Percentiles rank a stretch among this genome's conserved stretches.
Conservation (phyloP, 768 basidiomycete genomes). For the Xanthoconium stramineum region DNA sequence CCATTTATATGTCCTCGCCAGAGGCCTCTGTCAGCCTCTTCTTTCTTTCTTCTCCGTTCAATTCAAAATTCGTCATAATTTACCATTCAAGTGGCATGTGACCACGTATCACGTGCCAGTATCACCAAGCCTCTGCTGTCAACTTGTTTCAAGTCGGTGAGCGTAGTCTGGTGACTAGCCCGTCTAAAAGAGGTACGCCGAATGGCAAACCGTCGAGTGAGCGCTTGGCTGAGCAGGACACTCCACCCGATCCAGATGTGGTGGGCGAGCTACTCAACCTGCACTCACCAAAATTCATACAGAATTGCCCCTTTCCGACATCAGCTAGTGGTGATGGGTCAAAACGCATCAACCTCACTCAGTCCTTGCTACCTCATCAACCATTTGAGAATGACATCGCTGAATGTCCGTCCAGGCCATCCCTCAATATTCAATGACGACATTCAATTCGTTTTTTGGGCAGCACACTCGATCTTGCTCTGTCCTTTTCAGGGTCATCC, state of each 20-base stretch:
- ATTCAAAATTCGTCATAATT: neutral
- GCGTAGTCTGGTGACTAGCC: too few relatives aligned
- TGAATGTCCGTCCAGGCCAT: neutral
- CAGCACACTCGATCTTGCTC: neutral
- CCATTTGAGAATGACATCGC: too few relatives aligned
- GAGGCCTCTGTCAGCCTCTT: conserved; percentile 14
- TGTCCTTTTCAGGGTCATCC: neutral
- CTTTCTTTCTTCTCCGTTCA: neutral
- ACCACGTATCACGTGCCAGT: conserved; percentile 9
- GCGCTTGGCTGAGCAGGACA: too few relatives aligned
- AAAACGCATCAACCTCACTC: neutral
- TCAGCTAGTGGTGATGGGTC: neutral
- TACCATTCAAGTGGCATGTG: conserved; percentile 8
- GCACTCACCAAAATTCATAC: too few relatives aligned
- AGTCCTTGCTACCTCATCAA: neutral
- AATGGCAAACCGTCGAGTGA: too few relatives aligned
- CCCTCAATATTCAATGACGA: neutral
- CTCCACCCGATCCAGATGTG: too few relatives aligned
- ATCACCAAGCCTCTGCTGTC: too few relatives aligned
- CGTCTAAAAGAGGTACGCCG: too few relatives aligned
- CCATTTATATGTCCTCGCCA: conserved; percentile 15
- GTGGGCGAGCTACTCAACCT: too few relatives aligned
- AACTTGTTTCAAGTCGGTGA: too few relatives aligned
- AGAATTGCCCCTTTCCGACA: too few relatives aligned
- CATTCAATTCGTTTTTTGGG: neutral